Evolutionary conservation across 257 asterid genomes (phyloP).

Genomic region (Schizonepeta tenuifolia): DNA sequence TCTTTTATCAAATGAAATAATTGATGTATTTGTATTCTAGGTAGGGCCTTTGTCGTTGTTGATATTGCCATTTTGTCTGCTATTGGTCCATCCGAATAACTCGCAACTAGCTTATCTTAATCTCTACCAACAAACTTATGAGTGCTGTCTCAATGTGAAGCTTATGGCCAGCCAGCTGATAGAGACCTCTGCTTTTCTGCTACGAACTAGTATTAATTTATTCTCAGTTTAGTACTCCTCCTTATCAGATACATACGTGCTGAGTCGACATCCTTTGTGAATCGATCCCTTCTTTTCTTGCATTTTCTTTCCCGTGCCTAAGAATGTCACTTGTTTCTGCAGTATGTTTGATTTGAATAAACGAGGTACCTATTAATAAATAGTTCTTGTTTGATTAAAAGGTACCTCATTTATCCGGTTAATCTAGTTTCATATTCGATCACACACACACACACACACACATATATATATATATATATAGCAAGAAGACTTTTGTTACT

Average conservation of each 20-base stretch:
- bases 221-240: conserved; percentile 13
- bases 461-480: too few species aligned
- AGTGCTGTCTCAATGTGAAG: conserved; percentile 63
- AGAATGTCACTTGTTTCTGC: too few species aligned
- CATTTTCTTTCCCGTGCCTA: too few species aligned
- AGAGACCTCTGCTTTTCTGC: conserved; percentile 38
- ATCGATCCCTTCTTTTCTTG: too few species aligned
- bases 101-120: conserved; percentile 45
- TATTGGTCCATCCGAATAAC: conserved; percentile 44
- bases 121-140: conserved; percentile 53
- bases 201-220: conserved; percentile 36
- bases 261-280: neutral
- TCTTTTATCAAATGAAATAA: neutral
- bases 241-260: conserved; percentile 10
- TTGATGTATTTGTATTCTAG: conserved; percentile 22
- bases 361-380: neutral
- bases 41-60: conserved; percentile 44
- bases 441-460: too few species aligned
- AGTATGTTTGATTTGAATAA: neutral
- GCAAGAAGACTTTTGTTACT: too few species aligned
- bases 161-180: conserved; percentile 58
- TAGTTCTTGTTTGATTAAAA: too few species aligned
- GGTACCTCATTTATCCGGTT: too few species aligned
- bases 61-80: conserved; percentile 45
- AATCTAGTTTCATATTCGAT: too few species aligned